These are phyloP conservation scores for Protomyces lactucae-debilis DNA, from an alignment of 1,139 yeast species.

Conservation along the genomic window DNA sequence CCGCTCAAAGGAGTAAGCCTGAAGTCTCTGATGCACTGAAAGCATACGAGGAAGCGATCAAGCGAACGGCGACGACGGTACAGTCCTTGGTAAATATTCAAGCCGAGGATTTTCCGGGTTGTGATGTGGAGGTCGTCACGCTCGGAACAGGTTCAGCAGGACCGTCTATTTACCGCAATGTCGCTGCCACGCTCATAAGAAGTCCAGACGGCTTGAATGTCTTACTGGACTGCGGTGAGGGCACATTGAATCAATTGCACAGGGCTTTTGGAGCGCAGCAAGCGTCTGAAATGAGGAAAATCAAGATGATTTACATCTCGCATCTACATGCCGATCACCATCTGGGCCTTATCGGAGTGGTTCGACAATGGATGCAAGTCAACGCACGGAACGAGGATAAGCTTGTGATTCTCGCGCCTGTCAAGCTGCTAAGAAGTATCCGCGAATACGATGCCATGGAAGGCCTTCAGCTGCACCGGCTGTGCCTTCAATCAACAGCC, in stretches of 20 bases:
- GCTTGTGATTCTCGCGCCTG: conserved; percentile 62
- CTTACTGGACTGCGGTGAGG: conserved; percentile 92
- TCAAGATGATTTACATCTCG: conserved; percentile 65
- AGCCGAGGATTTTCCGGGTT: conserved; percentile 14
- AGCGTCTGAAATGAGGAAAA: conserved; percentile 49
- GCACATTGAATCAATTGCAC: conserved; percentile 67
- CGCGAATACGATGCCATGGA: conserved; percentile 67
- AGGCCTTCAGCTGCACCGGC: conserved; percentile 41
- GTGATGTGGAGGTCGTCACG: conserved; percentile 64
- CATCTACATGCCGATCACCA: conserved; percentile 98
- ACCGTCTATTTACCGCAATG: conserved; percentile 75
- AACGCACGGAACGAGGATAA: conserved; percentile 34
- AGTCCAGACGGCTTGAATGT: conserved; percentile 29
- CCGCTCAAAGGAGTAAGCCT: neutral
- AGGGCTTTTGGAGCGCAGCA: conserved; percentile 55
- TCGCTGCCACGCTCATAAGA: conserved; percentile 21
- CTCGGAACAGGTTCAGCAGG: conserved; percentile 93
- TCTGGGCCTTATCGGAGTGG: conserved; percentile 56
- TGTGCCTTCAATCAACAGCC: neutral
- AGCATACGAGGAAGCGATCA: neutral
- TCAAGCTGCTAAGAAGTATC: conserved; percentile 65
- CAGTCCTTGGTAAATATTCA: neutral
- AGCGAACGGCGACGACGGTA: neutral
- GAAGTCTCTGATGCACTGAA: neutral
- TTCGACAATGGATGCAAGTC: conserved; percentile 60